phyloP scores from a whole-genome alignment of 257 asterid genomes.

The Perilla frutescens region DNA sequence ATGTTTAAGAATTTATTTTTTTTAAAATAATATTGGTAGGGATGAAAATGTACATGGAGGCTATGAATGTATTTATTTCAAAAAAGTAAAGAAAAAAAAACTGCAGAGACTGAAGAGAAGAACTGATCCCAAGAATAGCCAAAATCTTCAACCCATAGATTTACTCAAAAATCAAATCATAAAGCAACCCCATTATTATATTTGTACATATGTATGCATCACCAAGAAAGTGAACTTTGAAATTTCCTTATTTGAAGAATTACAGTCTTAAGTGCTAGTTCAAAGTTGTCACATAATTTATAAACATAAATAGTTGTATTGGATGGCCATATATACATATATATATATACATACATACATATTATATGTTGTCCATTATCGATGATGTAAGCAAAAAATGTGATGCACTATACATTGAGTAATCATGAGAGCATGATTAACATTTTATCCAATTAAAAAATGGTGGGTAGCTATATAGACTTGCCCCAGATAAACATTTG shows the following conservation, averaged over 20 bases:
- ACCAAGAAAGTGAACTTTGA: constrained; percentile 11
- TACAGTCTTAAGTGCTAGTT: constrained; percentile 12
- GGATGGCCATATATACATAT: no score
- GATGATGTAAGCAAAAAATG: constrained; percentile 34
- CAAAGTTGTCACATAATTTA: constrained; percentile 12
- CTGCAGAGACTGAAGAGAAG: not conserved
- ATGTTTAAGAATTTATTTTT: no score
- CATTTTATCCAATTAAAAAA: constrained; percentile 26
- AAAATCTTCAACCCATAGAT: constrained; percentile 9
- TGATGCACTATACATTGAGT: constrained; percentile 26
- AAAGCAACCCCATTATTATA: constrained; percentile 6
- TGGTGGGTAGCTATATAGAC: constrained; percentile 30
- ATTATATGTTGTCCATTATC: constrained; percentile 32
- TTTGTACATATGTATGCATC: constrained; percentile 6
- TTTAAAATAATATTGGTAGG: no score
- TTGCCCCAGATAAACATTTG: constrained; percentile 38
- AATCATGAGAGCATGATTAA: constrained; percentile 68
- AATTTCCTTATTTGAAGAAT: constrained; percentile 16
- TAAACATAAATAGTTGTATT: not conserved
- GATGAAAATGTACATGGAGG: no score
- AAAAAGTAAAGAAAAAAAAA: not conserved
- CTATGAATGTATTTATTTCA: no score
- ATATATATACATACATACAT: no score
- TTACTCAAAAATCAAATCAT: not conserved
- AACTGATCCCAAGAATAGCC: not conserved